phyloP scores from a whole-genome alignment of 768 basidiomycete species.

The Tylopilus vinaceipallidus region DNA sequence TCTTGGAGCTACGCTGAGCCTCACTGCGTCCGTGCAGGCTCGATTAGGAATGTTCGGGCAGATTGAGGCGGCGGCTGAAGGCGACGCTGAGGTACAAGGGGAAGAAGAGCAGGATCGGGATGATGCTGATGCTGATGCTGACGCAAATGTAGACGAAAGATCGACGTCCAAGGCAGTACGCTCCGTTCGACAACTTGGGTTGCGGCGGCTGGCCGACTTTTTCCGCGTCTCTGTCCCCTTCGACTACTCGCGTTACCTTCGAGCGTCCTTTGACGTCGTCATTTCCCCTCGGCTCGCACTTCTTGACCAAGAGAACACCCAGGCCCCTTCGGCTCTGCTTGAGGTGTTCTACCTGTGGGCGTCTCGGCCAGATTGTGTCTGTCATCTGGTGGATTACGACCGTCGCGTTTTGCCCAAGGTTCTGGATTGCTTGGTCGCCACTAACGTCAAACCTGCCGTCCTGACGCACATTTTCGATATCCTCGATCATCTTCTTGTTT shows the following conservation, averaged over 20 bases:
- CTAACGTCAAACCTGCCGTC: constrained; percentile 85
- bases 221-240: constrained; percentile 73
- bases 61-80: constrained; percentile 21
- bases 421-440: constrained; percentile 76
- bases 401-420: constrained; percentile 66
- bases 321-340: constrained; percentile 84
- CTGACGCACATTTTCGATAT: constrained; percentile 82
- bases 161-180: constrained; percentile 45
- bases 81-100: constrained; percentile 19
- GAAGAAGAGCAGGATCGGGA: constrained; percentile 39
- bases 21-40: constrained; percentile 64
- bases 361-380: constrained; percentile 49
- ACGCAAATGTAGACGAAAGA: constrained; percentile 32
- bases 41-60: constrained; percentile 38
- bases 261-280: constrained; percentile 61
- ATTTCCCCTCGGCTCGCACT: constrained; percentile 79
- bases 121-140: constrained; percentile 35
- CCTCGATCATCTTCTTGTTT: constrained; percentile 63
- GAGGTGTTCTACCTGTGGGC: constrained; percentile 86
- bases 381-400: constrained; percentile 71
- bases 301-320: constrained; percentile 84
- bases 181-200: constrained; percentile 73
- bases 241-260: constrained; percentile 72
- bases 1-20: constrained; percentile 62
- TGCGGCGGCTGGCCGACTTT: constrained; percentile 87